Conservation (phyloP, 1,284 basidiomycete species). For the Rhodotorula sp. region DNA sequence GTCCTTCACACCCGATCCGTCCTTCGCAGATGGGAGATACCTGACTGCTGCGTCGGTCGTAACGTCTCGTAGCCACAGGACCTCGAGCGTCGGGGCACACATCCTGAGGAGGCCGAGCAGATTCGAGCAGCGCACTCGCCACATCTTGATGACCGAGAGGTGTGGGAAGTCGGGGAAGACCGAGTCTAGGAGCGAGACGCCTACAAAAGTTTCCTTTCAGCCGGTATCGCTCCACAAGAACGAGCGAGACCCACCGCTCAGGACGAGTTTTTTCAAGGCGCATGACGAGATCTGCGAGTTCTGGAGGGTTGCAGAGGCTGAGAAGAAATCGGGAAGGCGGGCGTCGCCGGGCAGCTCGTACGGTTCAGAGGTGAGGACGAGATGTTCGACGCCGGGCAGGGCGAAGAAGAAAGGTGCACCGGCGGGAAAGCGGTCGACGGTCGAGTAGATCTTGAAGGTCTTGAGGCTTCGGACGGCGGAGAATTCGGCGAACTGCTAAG, state of each 20-base stretch:
- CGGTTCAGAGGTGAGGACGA: neutral
- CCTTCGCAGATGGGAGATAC: constrained; percentile 2
- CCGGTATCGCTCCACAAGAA: neutral
- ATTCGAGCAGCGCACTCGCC: neutral
- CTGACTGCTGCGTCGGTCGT: constrained; percentile 4
- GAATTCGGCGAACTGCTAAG: constrained; percentile 22
- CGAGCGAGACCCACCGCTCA: neutral
- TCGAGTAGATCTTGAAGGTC: neutral
- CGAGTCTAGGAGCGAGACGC: constrained; percentile 4
- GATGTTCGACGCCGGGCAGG: constrained; percentile 5
- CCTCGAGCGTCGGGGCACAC: constrained; percentile 3
- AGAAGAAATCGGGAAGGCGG: constrained; percentile 23
- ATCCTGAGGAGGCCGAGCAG: constrained; percentile 15
- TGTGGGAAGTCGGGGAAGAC: constrained; percentile 1
- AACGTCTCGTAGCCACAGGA: constrained; percentile 8
- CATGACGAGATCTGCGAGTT: constrained; percentile 1
- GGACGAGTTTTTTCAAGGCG: neutral
- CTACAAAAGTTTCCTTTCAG: neutral
- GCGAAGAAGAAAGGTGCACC: constrained; percentile 20
- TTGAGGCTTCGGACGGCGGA: constrained; percentile 17
- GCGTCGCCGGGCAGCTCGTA: neutral
- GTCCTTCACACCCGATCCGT: constrained; percentile 10
- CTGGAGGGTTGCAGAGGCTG: neutral
- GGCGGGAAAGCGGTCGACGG: constrained; percentile 16
- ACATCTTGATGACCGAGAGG: constrained; percentile 8